A percentile compares a stretch with the other conserved stretches of the same genome.
Conservation (phyloP, 2,329 filamentous ascomycete species). For the Fusarium phyllophilum region DNA sequence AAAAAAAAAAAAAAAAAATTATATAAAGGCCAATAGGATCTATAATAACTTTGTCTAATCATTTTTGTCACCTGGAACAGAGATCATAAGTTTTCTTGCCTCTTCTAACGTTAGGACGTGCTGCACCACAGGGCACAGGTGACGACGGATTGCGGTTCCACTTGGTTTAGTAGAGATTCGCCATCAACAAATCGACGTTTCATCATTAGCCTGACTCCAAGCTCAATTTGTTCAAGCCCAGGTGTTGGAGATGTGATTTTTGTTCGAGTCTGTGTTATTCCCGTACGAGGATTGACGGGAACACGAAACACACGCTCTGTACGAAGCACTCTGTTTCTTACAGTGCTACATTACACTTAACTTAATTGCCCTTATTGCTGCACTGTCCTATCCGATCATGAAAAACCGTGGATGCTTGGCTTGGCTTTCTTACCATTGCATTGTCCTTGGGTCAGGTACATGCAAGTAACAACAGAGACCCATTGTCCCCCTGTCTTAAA, state of each 20-base stretch:
- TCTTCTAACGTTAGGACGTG: not conserved
- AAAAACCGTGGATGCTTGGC: not conserved
- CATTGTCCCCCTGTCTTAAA: slow-evolving; percentile 25
- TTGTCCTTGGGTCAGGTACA: slow-evolving; percentile 8
- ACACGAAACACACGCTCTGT: not conserved
- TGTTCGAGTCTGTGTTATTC: slow-evolving; percentile 9
- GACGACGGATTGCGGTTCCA: slow-evolving; percentile 13
- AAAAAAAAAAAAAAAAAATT: too few species aligned
- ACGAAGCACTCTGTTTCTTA: not conserved
- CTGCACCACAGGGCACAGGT: not conserved
- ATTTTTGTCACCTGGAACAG: not conserved
- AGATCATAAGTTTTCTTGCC: not conserved
- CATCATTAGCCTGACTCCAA: slow-evolving; percentile 21
- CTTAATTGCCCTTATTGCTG: not conserved
- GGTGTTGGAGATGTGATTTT: not conserved
- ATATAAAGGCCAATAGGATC: not conserved
- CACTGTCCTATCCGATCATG: not conserved
- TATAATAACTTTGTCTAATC: not conserved
- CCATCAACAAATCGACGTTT: slow-evolving; percentile 32
- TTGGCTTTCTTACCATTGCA: not conserved
- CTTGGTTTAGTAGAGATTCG: slow-evolving; percentile 5
- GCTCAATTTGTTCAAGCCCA: slow-evolving; percentile 7
- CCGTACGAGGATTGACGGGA: not conserved
- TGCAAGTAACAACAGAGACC: slow-evolving; percentile 12
- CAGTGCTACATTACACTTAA: not conserved